Conservation (phyloP, 371 early-diverging fungal species). For the Dentiscutata heterogama region DNA sequence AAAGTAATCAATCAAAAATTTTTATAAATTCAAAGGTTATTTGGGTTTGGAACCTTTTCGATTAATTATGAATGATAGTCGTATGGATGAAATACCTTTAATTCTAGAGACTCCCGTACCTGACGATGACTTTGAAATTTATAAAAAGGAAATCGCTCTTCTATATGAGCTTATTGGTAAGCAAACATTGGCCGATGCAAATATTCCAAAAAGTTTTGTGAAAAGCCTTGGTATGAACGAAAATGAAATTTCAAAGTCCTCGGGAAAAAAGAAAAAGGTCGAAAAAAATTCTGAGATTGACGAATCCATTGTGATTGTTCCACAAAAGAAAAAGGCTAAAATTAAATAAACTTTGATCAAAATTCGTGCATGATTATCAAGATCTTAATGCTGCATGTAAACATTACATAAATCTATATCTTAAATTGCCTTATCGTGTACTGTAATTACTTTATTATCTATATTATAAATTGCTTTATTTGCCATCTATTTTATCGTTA, state of each 20-base stretch:
- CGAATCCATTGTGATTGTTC: no score
- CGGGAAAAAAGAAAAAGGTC: background rate
- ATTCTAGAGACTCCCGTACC: conserved; percentile 73
- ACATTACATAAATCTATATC: no score
- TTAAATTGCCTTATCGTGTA: no score
- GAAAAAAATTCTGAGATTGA: background rate
- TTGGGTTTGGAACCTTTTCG: conserved; percentile 70
- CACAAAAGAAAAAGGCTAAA: no score
- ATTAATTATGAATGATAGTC: conserved; percentile 64
- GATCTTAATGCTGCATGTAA: no score
- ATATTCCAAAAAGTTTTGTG: background rate
- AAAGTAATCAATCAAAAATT: no score
- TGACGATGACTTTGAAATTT: conserved; percentile 43
- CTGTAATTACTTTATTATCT: no score
- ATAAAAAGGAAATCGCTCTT: conserved; percentile 48
- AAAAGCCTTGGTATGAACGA: background rate
- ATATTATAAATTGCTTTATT: no score
- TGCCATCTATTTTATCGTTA: no score
- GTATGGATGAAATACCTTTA: conserved; percentile 66
- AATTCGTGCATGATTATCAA: no score
- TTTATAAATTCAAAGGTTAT: conserved; percentile 50
- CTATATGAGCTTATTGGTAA: conserved; percentile 52
- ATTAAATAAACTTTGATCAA: no score
- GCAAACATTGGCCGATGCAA: background rate
- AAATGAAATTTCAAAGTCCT: background rate